These are phyloP conservation scores for Arthrocladium fulminans DNA, from an alignment of 2,329 filamentous ascomycete genomes.

Conservation along the genomic window DNA sequence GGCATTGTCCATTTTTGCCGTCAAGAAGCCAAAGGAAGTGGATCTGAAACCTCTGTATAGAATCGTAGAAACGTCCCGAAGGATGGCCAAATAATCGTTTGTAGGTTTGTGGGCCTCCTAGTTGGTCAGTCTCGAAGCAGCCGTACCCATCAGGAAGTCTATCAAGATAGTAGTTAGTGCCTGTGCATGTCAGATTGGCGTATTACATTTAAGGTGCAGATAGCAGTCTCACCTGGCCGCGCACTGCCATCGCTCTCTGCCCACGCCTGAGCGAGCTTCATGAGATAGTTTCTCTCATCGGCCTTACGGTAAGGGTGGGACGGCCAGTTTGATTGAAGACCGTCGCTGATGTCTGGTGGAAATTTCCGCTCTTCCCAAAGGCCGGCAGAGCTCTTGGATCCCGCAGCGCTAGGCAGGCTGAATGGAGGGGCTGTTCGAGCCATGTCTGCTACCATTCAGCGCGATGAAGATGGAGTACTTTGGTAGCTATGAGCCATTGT, in stretches of 20 bases:
- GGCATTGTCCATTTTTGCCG: conserved; percentile 36
- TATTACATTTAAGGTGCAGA: neutral
- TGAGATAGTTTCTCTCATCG: conserved; percentile 38
- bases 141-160: conserved; percentile 47
- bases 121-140: conserved; percentile 43
- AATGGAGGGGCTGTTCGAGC: neutral
- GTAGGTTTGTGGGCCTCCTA: conserved; percentile 37
- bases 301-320: conserved; percentile 28
- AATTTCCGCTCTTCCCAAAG: conserved; percentile 21
- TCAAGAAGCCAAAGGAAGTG: conserved; percentile 52
- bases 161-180: conserved; percentile 43
- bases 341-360: conserved; percentile 30
- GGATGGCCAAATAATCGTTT: conserved; percentile 52
- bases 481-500: neutral
- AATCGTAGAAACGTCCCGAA: conserved; percentile 42
- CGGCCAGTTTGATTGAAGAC: conserved; percentile 29
- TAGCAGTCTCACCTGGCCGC: conserved; percentile 26
- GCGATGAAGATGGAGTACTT: too few species aligned
- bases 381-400: neutral
- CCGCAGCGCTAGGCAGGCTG: neutral
- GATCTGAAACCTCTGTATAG: conserved; percentile 45
- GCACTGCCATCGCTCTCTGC: conserved; percentile 35
- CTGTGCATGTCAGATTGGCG: conserved; percentile 21
- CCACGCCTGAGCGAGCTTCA: conserved; percentile 42
- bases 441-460: conserved; percentile 1